Evolutionary conservation across 2,329 filamentous ascomycete genomes (phyloP), one percentile per base, ranked within the genome.

Genomic region (Aspergillus chevalieri): DNA sequence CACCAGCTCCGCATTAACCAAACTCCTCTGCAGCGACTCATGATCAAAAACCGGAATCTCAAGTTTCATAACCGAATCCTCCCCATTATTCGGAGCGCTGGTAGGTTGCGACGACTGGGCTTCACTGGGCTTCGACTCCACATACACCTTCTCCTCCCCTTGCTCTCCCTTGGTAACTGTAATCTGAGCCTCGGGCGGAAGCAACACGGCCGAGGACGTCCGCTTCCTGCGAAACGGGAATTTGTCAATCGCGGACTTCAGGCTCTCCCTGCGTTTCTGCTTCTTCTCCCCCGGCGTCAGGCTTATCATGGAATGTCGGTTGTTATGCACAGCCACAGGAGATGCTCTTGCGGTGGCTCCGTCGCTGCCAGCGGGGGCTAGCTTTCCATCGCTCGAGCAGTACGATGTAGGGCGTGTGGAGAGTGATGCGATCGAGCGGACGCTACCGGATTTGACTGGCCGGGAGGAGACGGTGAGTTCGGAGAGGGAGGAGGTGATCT

Each of bases 381-480:
- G 39, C 15, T 57, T 64, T 28, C 62, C 66, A 46, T 71, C 67
- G 41, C 52, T 65, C 3, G 67, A 69, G 50, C 65, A 67, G 47
- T 61, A 70, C 3, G 67, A 70, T 4, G 69, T 70, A 8, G 68
- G 70, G 15, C 68, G 65, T 6, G 69, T 72, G 5, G 68, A 72
- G 5, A 65, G 54, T 6, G 69, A 72, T 19, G 63, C 62, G 22
- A 69, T 55, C 36, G 70, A 73, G 36, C 68, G 67, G 21, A 63
- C 58, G 53, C 69, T 71, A 4, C 62, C 59, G 3, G 60, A 57
- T 50, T 67, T 61, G 19, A 53, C 49, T 22, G 55, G 59, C 39
- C 61, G 57, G 30, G 64, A 65, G 33, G 61, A 56, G 42, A 69
- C 41, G 44, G 66, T 64, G 47, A 66, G 59, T 28, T 65, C 60